Evolutionary conservation across 2,329 filamentous ascomycete species (phyloP), one percentile per base, ranked within the genome.

Genomic region (Myriosclerotinia duriaeana): DNA sequence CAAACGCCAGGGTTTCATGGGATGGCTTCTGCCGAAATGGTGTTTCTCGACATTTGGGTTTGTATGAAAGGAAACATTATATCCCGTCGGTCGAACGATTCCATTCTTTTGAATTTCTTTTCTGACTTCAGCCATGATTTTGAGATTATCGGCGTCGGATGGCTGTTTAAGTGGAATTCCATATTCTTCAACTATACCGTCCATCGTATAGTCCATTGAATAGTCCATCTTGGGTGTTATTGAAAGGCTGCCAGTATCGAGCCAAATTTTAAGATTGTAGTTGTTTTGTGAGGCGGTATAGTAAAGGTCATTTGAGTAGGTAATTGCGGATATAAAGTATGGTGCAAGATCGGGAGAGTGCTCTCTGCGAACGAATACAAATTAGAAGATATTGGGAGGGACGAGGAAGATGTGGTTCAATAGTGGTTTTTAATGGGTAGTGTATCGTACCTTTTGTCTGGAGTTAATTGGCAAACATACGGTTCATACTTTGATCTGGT

Each of bases 1-100:
- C 70, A 99, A 82, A 46, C 95, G 91, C 94, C 95, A 98, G 67
- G 95, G 95, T 78, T 99, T 99, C 95, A 99, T 99, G 26, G 95
- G 95, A 81, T 99, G 95, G 12, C 92, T 93, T 79, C 92, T 90
- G 71, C 95, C 95, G 78, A 99, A 99, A 78, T 99, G 95, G 79
- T 98, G 94, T 76, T 91, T 90, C 80, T 99, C 95, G 77, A 98
- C 96, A 68, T 92, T 88, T 1, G 93, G 91, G 75, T 97, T 97
- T 80, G 93, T 92, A 78, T 99, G 95, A 79, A 93, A 98, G 12
- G 94, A 97, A 56, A 99, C 94, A 42, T 85, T 93, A 79, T 96
- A 93, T 72, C 93, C 93, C 75, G 90, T 89, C 1, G 94, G 93
- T 46, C 88, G 85, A 63, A 87, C 86, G 74, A 97, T 91, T 72